Percentiles rank a stretch among this genome's conserved stretches.
These are phyloP conservation scores for Globisporangium radiosum DNA, from an alignment of 352 stramenopile genomes.

Conservation along the genomic window DNA sequence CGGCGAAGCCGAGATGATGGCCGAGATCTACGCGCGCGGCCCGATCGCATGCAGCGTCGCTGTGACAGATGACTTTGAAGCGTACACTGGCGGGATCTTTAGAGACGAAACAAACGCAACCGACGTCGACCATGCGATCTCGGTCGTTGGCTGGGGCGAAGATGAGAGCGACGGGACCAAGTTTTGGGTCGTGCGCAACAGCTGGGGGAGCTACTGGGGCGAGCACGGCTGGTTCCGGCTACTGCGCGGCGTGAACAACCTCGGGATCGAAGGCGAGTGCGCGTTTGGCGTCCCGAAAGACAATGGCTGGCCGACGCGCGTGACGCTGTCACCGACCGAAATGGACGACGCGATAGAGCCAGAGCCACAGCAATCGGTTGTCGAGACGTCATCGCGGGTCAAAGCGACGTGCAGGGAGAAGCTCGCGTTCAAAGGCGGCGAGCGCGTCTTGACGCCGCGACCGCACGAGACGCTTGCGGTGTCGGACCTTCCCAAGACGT, in stretches of 20 bases:
- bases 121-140: slow-evolving; percentile 89
- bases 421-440: slow-evolving; percentile 54
- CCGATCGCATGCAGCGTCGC: slow-evolving; percentile 93
- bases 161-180: slow-evolving; percentile 53
- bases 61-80: slow-evolving; percentile 79
- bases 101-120: slow-evolving; percentile 83
- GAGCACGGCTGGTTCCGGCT: slow-evolving; percentile 95
- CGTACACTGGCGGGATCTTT: slow-evolving; percentile 94
- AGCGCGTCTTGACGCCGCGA: slow-evolving; percentile 60
- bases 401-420: slow-evolving; percentile 49
- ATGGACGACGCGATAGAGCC: slow-evolving; percentile 11
- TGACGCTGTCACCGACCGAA: slow-evolving; percentile 7
- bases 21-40: slow-evolving; percentile 94
- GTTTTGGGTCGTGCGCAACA: slow-evolving; percentile 97
- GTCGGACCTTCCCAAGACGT: slow-evolving; percentile 86
- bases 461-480: slow-evolving; percentile 75
- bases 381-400: not conserved
- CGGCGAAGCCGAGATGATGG: slow-evolving; percentile 92
- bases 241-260: slow-evolving; percentile 87
- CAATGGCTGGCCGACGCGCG: slow-evolving; percentile 59
- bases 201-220: slow-evolving; percentile 92
- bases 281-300: slow-evolving; percentile 87
- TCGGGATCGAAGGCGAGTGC: slow-evolving; percentile 92
- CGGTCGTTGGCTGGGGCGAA: slow-evolving; percentile 93
- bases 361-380: slow-evolving; percentile 9